Percentiles rank a stretch among this genome's conserved stretches.
Evolutionary conservation across 2,329 filamentous ascomycete species (phyloP).

Genomic region (Epichloe hybrida): DNA sequence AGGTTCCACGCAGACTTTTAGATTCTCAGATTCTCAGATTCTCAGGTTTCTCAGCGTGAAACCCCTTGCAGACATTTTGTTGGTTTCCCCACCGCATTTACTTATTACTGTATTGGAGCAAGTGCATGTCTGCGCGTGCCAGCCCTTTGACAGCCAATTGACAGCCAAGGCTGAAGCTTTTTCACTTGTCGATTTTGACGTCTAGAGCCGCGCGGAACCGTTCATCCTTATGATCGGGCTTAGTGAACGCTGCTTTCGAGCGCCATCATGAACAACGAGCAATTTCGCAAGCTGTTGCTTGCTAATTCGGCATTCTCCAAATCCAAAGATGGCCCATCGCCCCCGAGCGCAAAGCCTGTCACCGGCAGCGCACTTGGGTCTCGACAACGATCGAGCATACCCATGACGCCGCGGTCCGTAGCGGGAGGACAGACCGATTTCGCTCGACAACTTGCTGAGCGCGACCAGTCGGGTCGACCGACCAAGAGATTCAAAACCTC

Average conservation of each 20-base stretch:
- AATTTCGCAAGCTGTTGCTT: constrained; percentile 72
- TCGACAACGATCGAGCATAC: constrained; percentile 65
- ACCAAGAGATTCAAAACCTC: constrained; percentile 66
- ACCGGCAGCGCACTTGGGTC: constrained; percentile 52
- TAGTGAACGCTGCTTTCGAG: not conserved
- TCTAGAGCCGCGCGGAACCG: not conserved
- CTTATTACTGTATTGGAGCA: too few species aligned
- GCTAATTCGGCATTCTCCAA: constrained; percentile 27
- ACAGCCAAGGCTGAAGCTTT: not conserved
- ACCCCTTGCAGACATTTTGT: too few species aligned
- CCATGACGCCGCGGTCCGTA: constrained; percentile 84
- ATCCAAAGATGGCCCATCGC: constrained; percentile 33
- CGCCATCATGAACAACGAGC: constrained; percentile 74
- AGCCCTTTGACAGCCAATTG: too few species aligned
- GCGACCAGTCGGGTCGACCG: constrained; percentile 40
- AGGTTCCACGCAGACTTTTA: too few species aligned
- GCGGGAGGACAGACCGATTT: constrained; percentile 50
- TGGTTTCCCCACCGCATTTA: too few species aligned
- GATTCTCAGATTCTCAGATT: too few species aligned
- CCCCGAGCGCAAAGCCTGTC: constrained; percentile 13
- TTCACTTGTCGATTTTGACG: not conserved
- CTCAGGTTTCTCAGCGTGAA: too few species aligned
- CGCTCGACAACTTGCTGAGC: constrained; percentile 70
- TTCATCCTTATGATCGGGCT: not conserved
- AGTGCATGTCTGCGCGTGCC: too few species aligned